phyloP scores from a whole-genome alignment of 2,329 filamentous ascomycete genomes.

The Nemania abortiva region DNA sequence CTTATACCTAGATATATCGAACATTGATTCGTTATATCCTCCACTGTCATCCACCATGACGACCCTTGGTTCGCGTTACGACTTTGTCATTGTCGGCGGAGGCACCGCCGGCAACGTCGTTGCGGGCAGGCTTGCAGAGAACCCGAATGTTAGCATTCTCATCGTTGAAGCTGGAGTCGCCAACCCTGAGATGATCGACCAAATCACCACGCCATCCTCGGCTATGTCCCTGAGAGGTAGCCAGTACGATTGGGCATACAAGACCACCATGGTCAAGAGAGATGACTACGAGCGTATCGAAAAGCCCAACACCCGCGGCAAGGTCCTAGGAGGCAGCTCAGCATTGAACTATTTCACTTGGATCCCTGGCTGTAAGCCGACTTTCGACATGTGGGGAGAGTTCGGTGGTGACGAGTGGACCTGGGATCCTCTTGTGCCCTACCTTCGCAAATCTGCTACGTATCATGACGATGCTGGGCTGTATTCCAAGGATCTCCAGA shows the following conservation, averaged over 20 bases:
- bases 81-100: slow-evolving; percentile 44
- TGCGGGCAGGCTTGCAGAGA: slow-evolving; percentile 65
- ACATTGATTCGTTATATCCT: background rate
- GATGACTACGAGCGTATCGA: slow-evolving; percentile 71
- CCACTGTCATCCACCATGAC: slow-evolving; percentile 18
- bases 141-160: slow-evolving; percentile 59
- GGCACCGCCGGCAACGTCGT: slow-evolving; percentile 63
- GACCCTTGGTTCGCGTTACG: slow-evolving; percentile 15
- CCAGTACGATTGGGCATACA: slow-evolving; percentile 71
- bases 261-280: slow-evolving; percentile 70
- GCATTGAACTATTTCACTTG: slow-evolving; percentile 74
- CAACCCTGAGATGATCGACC: slow-evolving; percentile 62
- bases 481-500: slow-evolving; percentile 59
- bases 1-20: background rate
- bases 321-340: slow-evolving; percentile 69
- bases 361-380: slow-evolving; percentile 68
- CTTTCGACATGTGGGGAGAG: slow-evolving; percentile 78
- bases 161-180: slow-evolving; percentile 62
- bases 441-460: slow-evolving; percentile 55
- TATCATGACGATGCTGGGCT: slow-evolving; percentile 67
- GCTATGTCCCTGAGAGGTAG: slow-evolving; percentile 67
- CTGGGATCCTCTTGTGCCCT: slow-evolving; percentile 56
- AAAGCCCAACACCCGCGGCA: slow-evolving; percentile 72
- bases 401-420: slow-evolving; percentile 76
- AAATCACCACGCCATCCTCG: slow-evolving; percentile 65